These are phyloP conservation scores for Penicilliopsis zonata DNA, from an alignment of 495 filamentous ascomycete species.

Conservation along the genomic window DNA sequence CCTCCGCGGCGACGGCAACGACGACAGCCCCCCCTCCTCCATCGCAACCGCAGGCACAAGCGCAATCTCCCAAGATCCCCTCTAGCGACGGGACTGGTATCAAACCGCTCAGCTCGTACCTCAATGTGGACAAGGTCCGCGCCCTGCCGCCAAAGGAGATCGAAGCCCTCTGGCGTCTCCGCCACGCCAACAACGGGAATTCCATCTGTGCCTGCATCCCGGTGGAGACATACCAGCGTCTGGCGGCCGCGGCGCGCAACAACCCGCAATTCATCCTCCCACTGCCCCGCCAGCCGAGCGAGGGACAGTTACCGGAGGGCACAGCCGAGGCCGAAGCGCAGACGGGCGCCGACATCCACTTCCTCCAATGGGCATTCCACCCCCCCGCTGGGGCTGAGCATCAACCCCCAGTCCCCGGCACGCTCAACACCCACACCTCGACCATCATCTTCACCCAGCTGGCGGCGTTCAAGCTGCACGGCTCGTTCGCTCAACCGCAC, in stretches of 20 bases:
- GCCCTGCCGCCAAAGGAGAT: constrained; percentile 71
- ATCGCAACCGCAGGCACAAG: constrained; percentile 15
- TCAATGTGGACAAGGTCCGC: constrained; percentile 68
- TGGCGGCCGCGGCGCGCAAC: constrained; percentile 52
- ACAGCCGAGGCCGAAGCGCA: constrained; percentile 3
- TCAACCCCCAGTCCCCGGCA: constrained; percentile 25
- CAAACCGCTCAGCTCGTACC: constrained; percentile 70
- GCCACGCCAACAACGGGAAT: constrained; percentile 54
- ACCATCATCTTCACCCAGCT: constrained; percentile 89
- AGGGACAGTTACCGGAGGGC: constrained; percentile 5
- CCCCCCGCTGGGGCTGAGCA: constrained; percentile 72
- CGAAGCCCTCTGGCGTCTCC: constrained; percentile 81
- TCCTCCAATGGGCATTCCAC: constrained; percentile 63
- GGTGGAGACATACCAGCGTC: constrained; percentile 50
- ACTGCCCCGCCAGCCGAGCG: constrained; percentile 48
- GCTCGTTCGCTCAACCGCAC: constrained; percentile 80
- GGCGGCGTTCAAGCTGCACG: constrained; percentile 82
- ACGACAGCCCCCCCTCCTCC: constrained; percentile 5
- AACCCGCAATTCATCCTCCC: constrained; percentile 89
- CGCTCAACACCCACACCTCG: constrained; percentile 43
- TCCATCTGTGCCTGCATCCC: constrained; percentile 79
- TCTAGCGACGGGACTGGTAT: constrained; percentile 38
- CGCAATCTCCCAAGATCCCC: constrained; percentile 19
- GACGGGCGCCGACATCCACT: constrained; percentile 33
- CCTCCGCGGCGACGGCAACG: constrained; percentile 12